Conservation (phyloP, 495 filamentous ascomycete genomes). For the Podospora appendiculata region DNA sequence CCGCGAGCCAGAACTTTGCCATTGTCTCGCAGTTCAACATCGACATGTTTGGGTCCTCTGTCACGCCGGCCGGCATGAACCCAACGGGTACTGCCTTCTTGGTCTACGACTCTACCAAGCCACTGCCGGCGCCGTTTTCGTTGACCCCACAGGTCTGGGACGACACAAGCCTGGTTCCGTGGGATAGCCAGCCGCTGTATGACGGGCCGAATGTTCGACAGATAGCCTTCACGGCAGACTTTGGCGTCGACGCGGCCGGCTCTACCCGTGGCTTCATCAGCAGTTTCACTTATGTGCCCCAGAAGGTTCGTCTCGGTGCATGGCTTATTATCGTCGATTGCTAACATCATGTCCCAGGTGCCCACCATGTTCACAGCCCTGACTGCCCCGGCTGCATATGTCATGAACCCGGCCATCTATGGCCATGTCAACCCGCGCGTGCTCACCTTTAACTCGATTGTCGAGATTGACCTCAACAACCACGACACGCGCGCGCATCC, state of each 20-base stretch:
- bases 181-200: conserved; percentile 4
- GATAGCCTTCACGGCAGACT: conserved; percentile 38
- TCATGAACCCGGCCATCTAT: conserved; percentile 40
- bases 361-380: conserved; percentile 55
- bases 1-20: conserved; percentile 19
- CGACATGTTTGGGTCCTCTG: conserved; percentile 16
- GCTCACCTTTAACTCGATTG: conserved; percentile 47
- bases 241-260: conserved; percentile 42
- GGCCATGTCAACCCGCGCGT: conserved; percentile 46
- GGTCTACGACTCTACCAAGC: conserved; percentile 47
- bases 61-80: conserved; percentile 2
- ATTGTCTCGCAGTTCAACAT: conserved; percentile 18
- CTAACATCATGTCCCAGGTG: conserved; percentile 35
- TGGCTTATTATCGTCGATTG: conserved; percentile 42
- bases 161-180: conserved; percentile 45
- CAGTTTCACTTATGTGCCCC: conserved; percentile 53
- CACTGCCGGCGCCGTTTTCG: conserved; percentile 33
- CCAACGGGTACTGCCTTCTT: conserved; percentile 36
- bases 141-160: conserved; percentile 44
- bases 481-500: conserved; percentile 44
- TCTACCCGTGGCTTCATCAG: conserved; percentile 38
- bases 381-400: conserved; percentile 36
- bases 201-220: conserved; percentile 1
- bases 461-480: conserved; percentile 69
- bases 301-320: conserved; percentile 50